Conservation (phyloP, 2,329 filamentous ascomycete species). For the Macrophomina tecta region DNA sequence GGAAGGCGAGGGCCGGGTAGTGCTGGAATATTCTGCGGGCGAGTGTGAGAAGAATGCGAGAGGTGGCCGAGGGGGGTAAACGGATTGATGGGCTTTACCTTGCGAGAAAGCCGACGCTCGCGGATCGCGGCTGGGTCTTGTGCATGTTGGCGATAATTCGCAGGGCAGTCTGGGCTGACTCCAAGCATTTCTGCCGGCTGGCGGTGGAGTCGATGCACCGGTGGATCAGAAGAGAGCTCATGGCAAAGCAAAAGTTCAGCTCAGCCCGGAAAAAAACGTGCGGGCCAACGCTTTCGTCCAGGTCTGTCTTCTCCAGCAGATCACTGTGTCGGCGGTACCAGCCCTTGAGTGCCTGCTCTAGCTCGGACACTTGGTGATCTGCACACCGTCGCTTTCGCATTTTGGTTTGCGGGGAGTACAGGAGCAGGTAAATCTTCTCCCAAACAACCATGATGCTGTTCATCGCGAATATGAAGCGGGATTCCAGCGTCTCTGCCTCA, state of each 20-base stretch:
- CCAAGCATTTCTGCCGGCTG: conserved; percentile 4
- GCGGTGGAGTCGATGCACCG: conserved; percentile 3
- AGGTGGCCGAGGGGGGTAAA: too few relatives aligned
- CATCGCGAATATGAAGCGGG: neutral
- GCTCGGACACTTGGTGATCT: neutral
- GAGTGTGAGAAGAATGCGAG: neutral
- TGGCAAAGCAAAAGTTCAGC: conserved; percentile 5
- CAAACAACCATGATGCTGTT: conserved; percentile 3
- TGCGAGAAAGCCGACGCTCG: neutral
- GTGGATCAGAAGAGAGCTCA: conserved; percentile 9
- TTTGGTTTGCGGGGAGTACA: conserved; percentile 1
- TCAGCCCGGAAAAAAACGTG: neutral
- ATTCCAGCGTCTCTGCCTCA: neutral
- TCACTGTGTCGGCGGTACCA: conserved; percentile 4
- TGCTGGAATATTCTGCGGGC: neutral
- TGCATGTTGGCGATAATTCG: neutral
- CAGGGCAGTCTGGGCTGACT: neutral
- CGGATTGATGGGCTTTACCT: neutral
- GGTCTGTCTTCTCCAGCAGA: neutral
- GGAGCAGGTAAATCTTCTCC: conserved; percentile 11
- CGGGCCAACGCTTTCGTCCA: neutral
- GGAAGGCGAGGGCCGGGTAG: neutral
- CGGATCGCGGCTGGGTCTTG: neutral
- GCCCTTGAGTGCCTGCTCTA: neutral
- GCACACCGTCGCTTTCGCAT: neutral